Evolutionary conservation across 1,284 basidiomycete genomes (phyloP).

Genomic region (Cystobasidium pallidum): DNA sequence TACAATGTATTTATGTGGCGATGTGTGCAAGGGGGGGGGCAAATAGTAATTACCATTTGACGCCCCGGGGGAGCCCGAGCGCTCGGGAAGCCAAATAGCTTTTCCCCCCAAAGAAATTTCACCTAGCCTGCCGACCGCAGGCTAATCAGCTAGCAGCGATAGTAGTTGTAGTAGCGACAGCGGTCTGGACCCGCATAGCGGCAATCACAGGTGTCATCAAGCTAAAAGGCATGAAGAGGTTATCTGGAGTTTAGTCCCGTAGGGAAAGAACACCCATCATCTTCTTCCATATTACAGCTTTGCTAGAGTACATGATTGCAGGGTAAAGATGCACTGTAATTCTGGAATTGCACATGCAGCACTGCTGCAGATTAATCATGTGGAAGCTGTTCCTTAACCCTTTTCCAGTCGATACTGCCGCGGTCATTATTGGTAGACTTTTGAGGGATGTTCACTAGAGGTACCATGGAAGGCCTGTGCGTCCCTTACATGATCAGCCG

Average conservation of each 20-base stretch:
- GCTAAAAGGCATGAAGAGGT: background rate
- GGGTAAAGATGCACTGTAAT: no score
- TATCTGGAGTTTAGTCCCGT: background rate
- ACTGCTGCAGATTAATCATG: background rate
- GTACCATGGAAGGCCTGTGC: constrained; percentile 56
- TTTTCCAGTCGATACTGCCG: background rate
- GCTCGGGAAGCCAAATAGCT: no score
- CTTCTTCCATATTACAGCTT: no score
- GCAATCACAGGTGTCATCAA: no score
- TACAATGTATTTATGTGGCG: no score
- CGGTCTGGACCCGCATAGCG: background rate
- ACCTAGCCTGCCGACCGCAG: background rate
- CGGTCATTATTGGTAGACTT: background rate
- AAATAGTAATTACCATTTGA: no score
- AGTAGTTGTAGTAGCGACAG: background rate
- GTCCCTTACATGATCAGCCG: background rate
- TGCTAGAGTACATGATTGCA: no score
- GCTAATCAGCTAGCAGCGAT: background rate
- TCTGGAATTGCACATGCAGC: no score
- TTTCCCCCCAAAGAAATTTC: background rate
- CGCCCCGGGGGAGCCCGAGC: no score
- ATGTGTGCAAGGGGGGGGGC: no score
- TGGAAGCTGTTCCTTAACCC: background rate
- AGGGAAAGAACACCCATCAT: no score
- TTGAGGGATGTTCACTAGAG: constrained; percentile 53